These are phyloP conservation scores for Coemansia sp. DNA, from an alignment of 192 early-diverging fungal species.

Conservation along the genomic window DNA sequence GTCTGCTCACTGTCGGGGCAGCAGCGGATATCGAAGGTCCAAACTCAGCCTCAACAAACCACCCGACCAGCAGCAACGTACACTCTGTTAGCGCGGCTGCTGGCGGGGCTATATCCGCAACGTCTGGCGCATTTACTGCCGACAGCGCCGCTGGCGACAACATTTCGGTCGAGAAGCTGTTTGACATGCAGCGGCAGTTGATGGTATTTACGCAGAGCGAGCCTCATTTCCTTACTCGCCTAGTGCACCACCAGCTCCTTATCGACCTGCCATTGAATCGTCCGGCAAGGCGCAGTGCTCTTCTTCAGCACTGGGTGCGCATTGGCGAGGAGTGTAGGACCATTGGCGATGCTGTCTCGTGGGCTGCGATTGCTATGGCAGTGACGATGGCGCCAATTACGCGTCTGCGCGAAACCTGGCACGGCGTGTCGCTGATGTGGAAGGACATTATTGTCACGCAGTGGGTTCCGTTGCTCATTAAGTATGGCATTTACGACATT, in stretches of 20 bases:
- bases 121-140: background rate
- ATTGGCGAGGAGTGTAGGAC: conserved; percentile 59
- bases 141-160: background rate
- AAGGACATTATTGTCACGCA: conserved; percentile 55
- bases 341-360: conserved; percentile 68
- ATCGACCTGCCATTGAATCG: conserved; percentile 59
- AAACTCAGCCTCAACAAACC: background rate
- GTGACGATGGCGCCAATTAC: conserved; percentile 68
- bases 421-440: conserved; percentile 57
- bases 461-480: conserved; percentile 65
- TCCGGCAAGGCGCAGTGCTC: conserved; percentile 51
- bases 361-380: conserved; percentile 68
- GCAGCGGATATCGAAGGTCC: conserved; percentile 8
- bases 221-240: conserved; percentile 73
- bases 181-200: conserved; percentile 45
- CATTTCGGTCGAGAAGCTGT: conserved; percentile 10
- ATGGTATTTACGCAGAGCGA: conserved; percentile 59
- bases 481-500: conserved; percentile 57
- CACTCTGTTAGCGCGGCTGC: background rate
- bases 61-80: background rate
- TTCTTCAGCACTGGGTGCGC: conserved; percentile 72
- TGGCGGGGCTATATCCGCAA: background rate
- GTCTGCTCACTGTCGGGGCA: conserved; percentile 29
- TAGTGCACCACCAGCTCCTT: conserved; percentile 69
- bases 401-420: conserved; percentile 72